Conservation (phyloP, 106 monocot species). For the Acorus gramineus region DNA sequence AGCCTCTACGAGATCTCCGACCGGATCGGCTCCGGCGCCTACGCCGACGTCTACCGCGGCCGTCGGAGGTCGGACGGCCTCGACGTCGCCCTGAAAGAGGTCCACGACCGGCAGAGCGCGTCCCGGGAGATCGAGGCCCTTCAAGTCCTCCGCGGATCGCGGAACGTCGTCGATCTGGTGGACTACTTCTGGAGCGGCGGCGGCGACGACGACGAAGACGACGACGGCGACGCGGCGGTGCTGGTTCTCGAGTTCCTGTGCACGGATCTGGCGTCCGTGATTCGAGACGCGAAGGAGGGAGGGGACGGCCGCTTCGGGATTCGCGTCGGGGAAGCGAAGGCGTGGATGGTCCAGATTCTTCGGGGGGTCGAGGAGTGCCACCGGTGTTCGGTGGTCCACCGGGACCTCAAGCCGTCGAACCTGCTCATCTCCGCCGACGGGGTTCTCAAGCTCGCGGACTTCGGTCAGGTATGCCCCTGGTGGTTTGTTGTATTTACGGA, state of each 20-base stretch:
- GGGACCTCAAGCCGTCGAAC: constrained; percentile 67
- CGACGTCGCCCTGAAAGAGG: constrained; percentile 79
- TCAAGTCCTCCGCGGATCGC: constrained; percentile 33
- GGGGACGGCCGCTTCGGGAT: constrained; percentile 11
- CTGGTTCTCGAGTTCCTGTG: constrained; percentile 53
- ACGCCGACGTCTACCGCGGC: constrained; percentile 89
- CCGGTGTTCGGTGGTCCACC: constrained; percentile 31
- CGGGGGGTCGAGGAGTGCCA: constrained; percentile 51
- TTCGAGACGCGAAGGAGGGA: constrained; percentile 37
- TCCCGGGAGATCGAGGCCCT: constrained; percentile 78
- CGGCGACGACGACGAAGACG: constrained; percentile 58
- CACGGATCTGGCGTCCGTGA: constrained; percentile 45
- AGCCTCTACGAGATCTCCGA: constrained; percentile 64
- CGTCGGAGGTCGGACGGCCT: constrained; percentile 64
- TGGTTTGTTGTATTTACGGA: background rate
- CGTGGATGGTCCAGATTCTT: constrained; percentile 60
- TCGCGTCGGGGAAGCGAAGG: constrained; percentile 43
- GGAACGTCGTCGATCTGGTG: constrained; percentile 62
- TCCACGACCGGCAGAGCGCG: constrained; percentile 77
- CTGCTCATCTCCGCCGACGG: constrained; percentile 46
- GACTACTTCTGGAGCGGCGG: constrained; percentile 77
- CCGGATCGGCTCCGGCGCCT: constrained; percentile 74
- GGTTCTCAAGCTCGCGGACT: constrained; percentile 57
- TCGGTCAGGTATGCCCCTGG: constrained; percentile 43
- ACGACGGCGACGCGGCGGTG: constrained; percentile 3